Evolutionary conservation across 805 yeast species (phyloP).

Genomic region (Candida stauntonica): DNA sequence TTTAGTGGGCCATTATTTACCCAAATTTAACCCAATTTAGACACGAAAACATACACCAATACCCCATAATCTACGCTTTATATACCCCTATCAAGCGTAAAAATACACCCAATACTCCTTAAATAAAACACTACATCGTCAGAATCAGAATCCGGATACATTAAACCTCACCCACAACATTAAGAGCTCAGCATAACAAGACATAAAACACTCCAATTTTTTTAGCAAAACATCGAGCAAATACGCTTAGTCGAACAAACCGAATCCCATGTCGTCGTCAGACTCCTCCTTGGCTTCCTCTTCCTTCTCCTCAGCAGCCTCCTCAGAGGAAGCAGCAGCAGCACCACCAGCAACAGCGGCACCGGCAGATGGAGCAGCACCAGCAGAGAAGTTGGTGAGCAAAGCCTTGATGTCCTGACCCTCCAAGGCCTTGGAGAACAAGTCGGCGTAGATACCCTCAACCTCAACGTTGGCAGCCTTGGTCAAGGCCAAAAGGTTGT

Average conservation of each 20-base stretch:
- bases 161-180: too few species aligned
- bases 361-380: slow-evolving; percentile 73
- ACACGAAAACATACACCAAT: too few species aligned
- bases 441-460: slow-evolving; percentile 82
- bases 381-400: slow-evolving; percentile 61
- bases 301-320: slow-evolving; percentile 56
- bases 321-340: slow-evolving; percentile 60
- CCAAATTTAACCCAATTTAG: too few species aligned
- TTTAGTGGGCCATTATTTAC: too few species aligned
- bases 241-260: slow-evolving; percentile 73
- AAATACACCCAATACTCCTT: too few species aligned
- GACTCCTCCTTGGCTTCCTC: slow-evolving; percentile 52
- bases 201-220: too few species aligned
- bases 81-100: too few species aligned
- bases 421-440: slow-evolving; percentile 82
- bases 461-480: slow-evolving; percentile 80
- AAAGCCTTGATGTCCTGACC: slow-evolving; percentile 82
- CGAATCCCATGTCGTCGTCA: slow-evolving; percentile 92
- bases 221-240: neutral
- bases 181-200: too few species aligned
- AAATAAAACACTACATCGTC: too few species aligned
- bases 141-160: too few species aligned
- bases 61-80: too few species aligned
- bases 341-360: slow-evolving; percentile 61
- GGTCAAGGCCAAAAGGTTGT: slow-evolving; percentile 74